A percentile compares a stretch with the other conserved stretches of the same genome.
Conservation (phyloP, 176 grass and related monocot genomes). For the Ampelocalamus luodianensis region DNA sequence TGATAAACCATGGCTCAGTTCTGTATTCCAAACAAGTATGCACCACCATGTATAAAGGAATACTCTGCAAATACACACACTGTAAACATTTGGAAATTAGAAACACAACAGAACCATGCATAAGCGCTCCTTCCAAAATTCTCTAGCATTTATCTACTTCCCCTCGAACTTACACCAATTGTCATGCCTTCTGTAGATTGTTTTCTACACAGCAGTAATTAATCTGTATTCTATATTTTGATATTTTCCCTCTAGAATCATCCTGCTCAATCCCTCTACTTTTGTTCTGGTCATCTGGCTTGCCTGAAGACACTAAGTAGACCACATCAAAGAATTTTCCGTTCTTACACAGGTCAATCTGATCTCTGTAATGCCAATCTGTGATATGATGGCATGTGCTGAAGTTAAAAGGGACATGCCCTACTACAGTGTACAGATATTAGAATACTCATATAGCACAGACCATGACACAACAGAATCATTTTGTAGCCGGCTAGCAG, state of each 20-base stretch:
- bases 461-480: neutral
- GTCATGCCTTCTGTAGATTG: too few relatives aligned
- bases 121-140: neutral
- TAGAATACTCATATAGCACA: neutral
- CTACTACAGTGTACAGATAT: neutral
- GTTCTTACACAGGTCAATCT: neutral
- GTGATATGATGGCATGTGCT: neutral
- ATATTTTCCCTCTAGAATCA: neutral
- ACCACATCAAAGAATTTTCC: neutral
- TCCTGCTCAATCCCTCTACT: slow-evolving; percentile 10
- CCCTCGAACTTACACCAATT: too few relatives aligned
- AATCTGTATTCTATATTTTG: neutral
- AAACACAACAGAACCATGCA: slow-evolving; percentile 32
- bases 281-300: neutral
- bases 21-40: slow-evolving; percentile 27
- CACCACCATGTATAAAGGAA: neutral
- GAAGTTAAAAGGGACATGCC: neutral
- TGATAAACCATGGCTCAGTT: neutral
- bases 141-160: slow-evolving; percentile 12
- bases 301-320: neutral
- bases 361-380: slow-evolving; percentile 8
- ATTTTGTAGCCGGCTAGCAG: neutral
- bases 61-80: slow-evolving; percentile 26
- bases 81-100: slow-evolving; percentile 8
- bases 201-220: neutral